These are phyloP conservation scores for Hsuehochloa calcarea DNA, from an alignment of 176 grass and related monocot genomes.

Conservation along the genomic window DNA sequence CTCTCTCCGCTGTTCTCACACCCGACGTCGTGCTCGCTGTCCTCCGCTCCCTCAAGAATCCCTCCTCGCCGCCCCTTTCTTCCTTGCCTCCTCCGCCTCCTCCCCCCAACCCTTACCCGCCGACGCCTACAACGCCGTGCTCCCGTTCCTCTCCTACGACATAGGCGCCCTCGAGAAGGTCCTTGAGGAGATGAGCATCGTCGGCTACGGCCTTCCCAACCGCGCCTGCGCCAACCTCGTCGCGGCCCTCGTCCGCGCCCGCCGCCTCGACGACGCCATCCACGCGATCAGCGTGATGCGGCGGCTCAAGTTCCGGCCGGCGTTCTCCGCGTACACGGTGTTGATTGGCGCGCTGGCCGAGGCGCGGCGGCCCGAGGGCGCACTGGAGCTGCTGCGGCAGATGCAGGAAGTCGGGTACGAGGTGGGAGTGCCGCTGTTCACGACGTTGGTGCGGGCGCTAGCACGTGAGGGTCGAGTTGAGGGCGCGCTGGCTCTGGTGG, in stretches of 20 bases:
- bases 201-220: constrained; percentile 55
- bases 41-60: constrained; percentile 52
- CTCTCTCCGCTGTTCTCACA: constrained; percentile 35
- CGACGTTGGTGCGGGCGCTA: constrained; percentile 65
- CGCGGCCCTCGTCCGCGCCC: constrained; percentile 46
- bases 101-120: constrained; percentile 42
- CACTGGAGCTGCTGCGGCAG: constrained; percentile 73
- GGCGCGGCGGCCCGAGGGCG: constrained; percentile 48
- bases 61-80: constrained; percentile 65
- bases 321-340: constrained; percentile 74
- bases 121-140: constrained; percentile 62
- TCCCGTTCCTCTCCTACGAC: constrained; percentile 55
- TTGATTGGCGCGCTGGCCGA: constrained; percentile 75
- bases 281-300: constrained; percentile 46
- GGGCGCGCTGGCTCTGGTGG: constrained; percentile 53
- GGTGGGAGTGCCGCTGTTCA: constrained; percentile 73
- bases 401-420: constrained; percentile 96
- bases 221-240: constrained; percentile 58
- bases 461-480: constrained; percentile 57
- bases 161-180: constrained; percentile 53
- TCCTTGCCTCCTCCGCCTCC: constrained; percentile 47
- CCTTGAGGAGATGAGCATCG: constrained; percentile 78
- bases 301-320: constrained; percentile 78
- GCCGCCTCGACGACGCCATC: constrained; percentile 53
- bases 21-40: constrained; percentile 53